These are phyloP conservation scores for Calonectria naviculata DNA, from an alignment of 2,329 filamentous ascomycete genomes.

Conservation along the genomic window DNA sequence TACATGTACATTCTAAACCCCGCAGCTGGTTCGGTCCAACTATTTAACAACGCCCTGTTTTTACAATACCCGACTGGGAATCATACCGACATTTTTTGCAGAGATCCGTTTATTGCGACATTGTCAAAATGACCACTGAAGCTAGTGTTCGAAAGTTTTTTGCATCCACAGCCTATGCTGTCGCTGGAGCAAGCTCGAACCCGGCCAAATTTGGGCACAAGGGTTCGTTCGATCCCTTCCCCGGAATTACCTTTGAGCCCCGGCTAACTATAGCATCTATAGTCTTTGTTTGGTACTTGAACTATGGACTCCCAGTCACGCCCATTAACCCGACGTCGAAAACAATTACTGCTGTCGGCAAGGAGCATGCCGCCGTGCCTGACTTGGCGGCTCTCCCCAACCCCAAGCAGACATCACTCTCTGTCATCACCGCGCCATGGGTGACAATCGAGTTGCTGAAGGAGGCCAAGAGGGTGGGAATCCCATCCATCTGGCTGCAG, in stretches of 20 bases:
- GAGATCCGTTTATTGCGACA: neutral
- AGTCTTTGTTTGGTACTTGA: constrained; percentile 93
- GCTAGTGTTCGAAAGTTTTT: constrained; percentile 83
- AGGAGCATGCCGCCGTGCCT: constrained; percentile 71
- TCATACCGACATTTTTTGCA: neutral
- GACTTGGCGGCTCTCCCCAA: constrained; percentile 73
- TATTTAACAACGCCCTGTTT: constrained; percentile 24
- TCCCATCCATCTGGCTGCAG: constrained; percentile 87
- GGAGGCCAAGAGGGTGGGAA: constrained; percentile 79
- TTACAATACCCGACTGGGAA: constrained; percentile 16
- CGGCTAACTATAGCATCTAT: constrained; percentile 17
- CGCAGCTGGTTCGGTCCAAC: constrained; percentile 28
- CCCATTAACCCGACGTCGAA: constrained; percentile 83
- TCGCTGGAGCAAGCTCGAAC: constrained; percentile 90
- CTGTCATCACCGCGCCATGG: constrained; percentile 86
- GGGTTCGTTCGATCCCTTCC: constrained; percentile 61
- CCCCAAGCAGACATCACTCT: constrained; percentile 79
- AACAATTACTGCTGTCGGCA: constrained; percentile 69
- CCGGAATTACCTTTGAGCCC: neutral
- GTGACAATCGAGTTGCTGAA: constrained; percentile 80
- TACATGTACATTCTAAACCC: constrained; percentile 30
- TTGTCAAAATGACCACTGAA: constrained; percentile 70
- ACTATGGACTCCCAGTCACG: constrained; percentile 79
- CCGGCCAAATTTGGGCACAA: constrained; percentile 89
- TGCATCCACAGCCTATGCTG: constrained; percentile 81